A percentile compares a stretch with the other conserved stretches of the same genome.
phyloP scores from a whole-genome alignment of 305 asterid species.

The Fraxinus angustifolia region DNA sequence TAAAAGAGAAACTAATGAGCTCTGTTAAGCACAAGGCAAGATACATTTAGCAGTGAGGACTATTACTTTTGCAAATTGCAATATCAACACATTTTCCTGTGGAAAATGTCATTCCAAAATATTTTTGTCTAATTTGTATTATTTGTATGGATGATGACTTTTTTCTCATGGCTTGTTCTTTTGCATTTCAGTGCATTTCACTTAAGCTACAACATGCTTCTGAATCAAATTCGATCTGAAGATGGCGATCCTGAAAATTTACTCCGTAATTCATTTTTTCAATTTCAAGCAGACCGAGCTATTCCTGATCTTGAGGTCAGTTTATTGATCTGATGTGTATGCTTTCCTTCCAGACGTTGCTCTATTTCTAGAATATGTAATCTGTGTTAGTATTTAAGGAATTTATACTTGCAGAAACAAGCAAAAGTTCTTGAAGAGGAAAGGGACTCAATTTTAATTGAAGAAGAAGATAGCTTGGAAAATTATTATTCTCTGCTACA shows the following conservation, averaged over 20 bases:
- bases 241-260: conserved; percentile 92
- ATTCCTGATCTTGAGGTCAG: conserved; percentile 90
- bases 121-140: conserved; percentile 6
- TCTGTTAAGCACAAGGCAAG: conserved; percentile 13
- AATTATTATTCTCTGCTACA: conserved; percentile 76
- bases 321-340: conserved; percentile 15
- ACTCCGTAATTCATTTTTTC: conserved; percentile 91
- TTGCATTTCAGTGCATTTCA: conserved; percentile 85
- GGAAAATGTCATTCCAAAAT: background rate
- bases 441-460: conserved; percentile 80
- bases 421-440: conserved; percentile 67
- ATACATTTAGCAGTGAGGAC: background rate
- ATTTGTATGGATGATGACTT: background rate
- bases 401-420: conserved; percentile 61
- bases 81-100: background rate
- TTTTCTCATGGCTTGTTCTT: conserved; percentile 17
- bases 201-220: conserved; percentile 91
- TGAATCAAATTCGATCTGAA: conserved; percentile 92
- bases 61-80: background rate
- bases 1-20: conserved; percentile 5
- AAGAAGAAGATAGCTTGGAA: conserved; percentile 86
- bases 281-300: conserved; percentile 92
- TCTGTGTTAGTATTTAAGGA: conserved; percentile 13
- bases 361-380: background rate
- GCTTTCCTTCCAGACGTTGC: background rate